A percentile compares a stretch with the other conserved stretches of the same genome.
Evolutionary conservation across 2,329 filamentous ascomycete genomes (phyloP).

Genomic region (Trichophaea hybrida): DNA sequence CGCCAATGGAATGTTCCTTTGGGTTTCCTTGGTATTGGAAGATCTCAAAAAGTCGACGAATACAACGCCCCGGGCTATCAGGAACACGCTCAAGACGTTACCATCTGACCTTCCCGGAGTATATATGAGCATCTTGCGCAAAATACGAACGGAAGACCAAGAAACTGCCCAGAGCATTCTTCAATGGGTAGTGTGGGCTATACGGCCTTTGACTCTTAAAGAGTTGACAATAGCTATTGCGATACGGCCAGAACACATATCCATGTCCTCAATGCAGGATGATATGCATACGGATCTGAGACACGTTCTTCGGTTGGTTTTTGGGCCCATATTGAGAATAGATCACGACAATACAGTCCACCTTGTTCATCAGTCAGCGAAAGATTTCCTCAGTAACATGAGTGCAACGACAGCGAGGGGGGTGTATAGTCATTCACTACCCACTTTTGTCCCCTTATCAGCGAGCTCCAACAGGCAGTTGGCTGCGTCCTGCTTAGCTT

Average conservation of each 20-base stretch:
- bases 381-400: too few relatives aligned
- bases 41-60: slow-evolving; percentile 2
- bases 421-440: neutral
- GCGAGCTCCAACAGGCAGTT: neutral
- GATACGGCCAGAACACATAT: neutral
- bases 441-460: neutral
- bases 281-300: slow-evolving; percentile 20
- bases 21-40: slow-evolving; percentile 16
- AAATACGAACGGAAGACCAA: slow-evolving; percentile 3
- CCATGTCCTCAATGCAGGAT: slow-evolving; percentile 16
- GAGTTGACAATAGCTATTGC: slow-evolving; percentile 23
- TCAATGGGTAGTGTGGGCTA: too few relatives aligned
- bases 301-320: slow-evolving; percentile 16
- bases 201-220: slow-evolving; percentile 17
- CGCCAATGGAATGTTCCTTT: slow-evolving; percentile 15
- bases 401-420: slow-evolving; percentile 17
- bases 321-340: slow-evolving; percentile 21
- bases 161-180: slow-evolving; percentile 18
- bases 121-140: slow-evolving; percentile 5
- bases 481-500: neutral
- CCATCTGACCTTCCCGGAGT: slow-evolving; percentile 1
- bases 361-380: slow-evolving; percentile 25
- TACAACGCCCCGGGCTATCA: neutral
- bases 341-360: slow-evolving; percentile 20
- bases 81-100: slow-evolving; percentile 1